Percentiles rank a stretch among this genome's conserved stretches.
Conservation (phyloP, 345 rosid species). For the Lepidium aucheri region DNA sequence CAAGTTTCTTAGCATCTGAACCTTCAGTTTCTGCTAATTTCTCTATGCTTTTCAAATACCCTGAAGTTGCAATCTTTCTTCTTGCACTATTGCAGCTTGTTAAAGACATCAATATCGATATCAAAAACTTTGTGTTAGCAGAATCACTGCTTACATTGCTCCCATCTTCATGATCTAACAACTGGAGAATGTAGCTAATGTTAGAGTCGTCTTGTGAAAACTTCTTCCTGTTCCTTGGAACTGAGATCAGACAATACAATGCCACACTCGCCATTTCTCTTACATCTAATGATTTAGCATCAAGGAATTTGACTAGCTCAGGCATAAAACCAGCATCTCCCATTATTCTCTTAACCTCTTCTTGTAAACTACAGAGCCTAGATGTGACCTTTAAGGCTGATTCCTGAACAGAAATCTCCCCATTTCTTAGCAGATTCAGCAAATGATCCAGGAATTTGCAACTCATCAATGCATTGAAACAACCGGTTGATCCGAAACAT, state of each 20-base stretch:
- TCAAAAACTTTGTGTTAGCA: constrained; percentile 47
- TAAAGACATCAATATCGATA: constrained; percentile 63
- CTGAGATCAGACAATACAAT: constrained; percentile 43
- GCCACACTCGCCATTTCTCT: constrained; percentile 75
- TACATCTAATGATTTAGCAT: constrained; percentile 66
- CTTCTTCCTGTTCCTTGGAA: constrained; percentile 59
- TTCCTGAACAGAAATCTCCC: constrained; percentile 74
- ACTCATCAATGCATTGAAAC: constrained; percentile 35
- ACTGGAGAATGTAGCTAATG: constrained; percentile 48
- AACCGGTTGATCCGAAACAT: constrained; percentile 48
- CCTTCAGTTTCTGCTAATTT: constrained; percentile 82
- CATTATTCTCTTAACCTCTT: constrained; percentile 59
- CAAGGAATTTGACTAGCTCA: constrained; percentile 64
- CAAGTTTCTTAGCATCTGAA: constrained; percentile 73
- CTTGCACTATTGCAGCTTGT: constrained; percentile 66
- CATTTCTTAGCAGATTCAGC: constrained; percentile 44
- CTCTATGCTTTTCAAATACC: constrained; percentile 70
- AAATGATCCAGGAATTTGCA: constrained; percentile 56
- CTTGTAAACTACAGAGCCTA: constrained; percentile 51
- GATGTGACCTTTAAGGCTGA: constrained; percentile 58
- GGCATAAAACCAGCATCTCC: constrained; percentile 81
- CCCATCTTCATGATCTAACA: constrained; percentile 54
- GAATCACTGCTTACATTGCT: constrained; percentile 26
- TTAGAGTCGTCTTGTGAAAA: constrained; percentile 64
- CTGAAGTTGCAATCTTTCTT: constrained; percentile 69